A percentile compares a stretch with the other conserved stretches of the same genome.
Evolutionary conservation across 108 stramenopile genomes (phyloP).

Genomic region (Pseudonitzschia delicatissima): DNA sequence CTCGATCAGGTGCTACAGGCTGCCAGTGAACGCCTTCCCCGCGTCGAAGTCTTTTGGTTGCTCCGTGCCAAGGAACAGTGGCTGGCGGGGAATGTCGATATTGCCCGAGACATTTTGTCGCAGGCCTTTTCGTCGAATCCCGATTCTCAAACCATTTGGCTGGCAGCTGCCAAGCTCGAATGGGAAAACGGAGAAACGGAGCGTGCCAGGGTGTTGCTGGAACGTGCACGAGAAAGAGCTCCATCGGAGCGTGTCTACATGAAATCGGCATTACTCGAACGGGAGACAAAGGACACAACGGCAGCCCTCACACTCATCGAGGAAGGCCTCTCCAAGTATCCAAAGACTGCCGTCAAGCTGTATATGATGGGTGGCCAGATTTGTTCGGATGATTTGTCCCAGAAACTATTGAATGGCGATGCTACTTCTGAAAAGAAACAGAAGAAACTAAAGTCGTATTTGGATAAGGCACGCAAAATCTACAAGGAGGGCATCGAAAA

Average conservation of each 20-base stretch:
- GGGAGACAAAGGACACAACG: slow-evolving; percentile 50
- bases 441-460: slow-evolving; percentile 42
- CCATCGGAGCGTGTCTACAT: slow-evolving; percentile 88
- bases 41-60: slow-evolving; percentile 96
- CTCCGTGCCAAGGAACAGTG: slow-evolving; percentile 96
- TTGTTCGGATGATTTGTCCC: slow-evolving; percentile 66
- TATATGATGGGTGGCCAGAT: slow-evolving; percentile 98
- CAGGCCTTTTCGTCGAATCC: slow-evolving; percentile 94
- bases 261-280: slow-evolving; percentile 93
- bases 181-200: slow-evolving; percentile 93
- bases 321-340: slow-evolving; percentile 74
- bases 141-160: slow-evolving; percentile 92
- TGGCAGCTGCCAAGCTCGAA: slow-evolving; percentile 97
- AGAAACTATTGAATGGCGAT: background rate
- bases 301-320: slow-evolving; percentile 69
- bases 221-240: slow-evolving; percentile 80
- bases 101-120: slow-evolving; percentile 87
- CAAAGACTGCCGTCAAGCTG: slow-evolving; percentile 67
- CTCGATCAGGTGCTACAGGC: slow-evolving; percentile 79
- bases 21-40: slow-evolving; percentile 80
- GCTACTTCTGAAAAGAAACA: background rate
- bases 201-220: slow-evolving; percentile 84
- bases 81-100: slow-evolving; percentile 82
- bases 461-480: slow-evolving; percentile 73
- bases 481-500: slow-evolving; percentile 76